Conservation (phyloP, 148 eudicot genomes). For the Cornus kousa region DNA sequence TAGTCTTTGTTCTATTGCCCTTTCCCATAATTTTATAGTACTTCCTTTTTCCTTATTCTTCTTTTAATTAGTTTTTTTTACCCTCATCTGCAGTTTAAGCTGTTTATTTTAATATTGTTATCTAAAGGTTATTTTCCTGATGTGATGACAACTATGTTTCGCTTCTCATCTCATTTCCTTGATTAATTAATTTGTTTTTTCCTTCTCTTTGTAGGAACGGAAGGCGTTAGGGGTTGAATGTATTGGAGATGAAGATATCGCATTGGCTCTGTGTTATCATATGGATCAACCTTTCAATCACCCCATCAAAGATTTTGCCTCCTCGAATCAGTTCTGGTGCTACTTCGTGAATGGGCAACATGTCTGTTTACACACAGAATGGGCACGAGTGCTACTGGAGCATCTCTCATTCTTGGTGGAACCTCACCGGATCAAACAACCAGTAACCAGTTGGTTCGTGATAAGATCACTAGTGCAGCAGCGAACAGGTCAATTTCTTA, state of each 20-base stretch:
- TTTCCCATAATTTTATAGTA: conserved; percentile 14
- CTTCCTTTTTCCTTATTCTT: neutral
- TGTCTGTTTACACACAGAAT: conserved; percentile 79
- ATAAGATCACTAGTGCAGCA: conserved; percentile 92
- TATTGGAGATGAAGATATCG: conserved; percentile 88
- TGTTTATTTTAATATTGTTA: neutral
- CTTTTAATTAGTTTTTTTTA: neutral
- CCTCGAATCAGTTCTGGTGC: conserved; percentile 72
- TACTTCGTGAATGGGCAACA: conserved; percentile 89
- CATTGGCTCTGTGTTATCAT: conserved; percentile 86
- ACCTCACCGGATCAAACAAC: conserved; percentile 58
- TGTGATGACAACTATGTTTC: neutral
- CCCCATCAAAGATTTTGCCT: conserved; percentile 72
- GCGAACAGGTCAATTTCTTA: conserved; percentile 52
- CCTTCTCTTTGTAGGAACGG: conserved; percentile 51
- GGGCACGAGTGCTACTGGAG: conserved; percentile 79
- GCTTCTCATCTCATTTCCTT: neutral
- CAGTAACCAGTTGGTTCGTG: conserved; percentile 74
- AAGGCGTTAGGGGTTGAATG: conserved; percentile 59
- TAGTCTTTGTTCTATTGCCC: too few species aligned
- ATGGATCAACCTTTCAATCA: conserved; percentile 75
- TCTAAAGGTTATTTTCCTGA: neutral
- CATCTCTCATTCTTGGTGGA: conserved; percentile 78
- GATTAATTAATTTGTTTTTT: neutral
- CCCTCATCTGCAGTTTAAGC: neutral